phyloP scores from a whole-genome alignment of 2,329 filamentous ascomycete genomes.

The Pyrenophora tritici-repentis region DNA sequence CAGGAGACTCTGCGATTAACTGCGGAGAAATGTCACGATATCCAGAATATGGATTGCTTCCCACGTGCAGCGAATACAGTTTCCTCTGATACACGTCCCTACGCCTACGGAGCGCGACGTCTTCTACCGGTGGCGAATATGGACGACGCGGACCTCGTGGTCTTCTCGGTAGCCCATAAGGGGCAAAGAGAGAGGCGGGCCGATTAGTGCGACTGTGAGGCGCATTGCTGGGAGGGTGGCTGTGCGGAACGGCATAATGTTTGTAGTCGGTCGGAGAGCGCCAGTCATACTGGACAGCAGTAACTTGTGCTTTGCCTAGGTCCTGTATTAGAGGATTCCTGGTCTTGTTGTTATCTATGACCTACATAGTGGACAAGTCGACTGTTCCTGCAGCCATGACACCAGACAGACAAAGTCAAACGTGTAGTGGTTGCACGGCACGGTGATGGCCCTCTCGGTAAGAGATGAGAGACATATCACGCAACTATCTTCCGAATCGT shows the following conservation, averaged over 20 bases:
- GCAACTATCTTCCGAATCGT: constrained; percentile 55
- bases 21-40: constrained; percentile 75
- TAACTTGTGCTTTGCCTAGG: constrained; percentile 58
- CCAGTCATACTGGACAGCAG: constrained; percentile 69
- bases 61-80: constrained; percentile 80
- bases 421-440: constrained; percentile 77
- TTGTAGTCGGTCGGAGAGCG: constrained; percentile 59
- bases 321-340: not conserved
- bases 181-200: constrained; percentile 17
- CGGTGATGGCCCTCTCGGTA: constrained; percentile 70
- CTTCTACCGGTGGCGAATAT: constrained; percentile 34
- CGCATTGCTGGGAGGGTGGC: constrained; percentile 15
- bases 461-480: constrained; percentile 85
- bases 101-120: constrained; percentile 62
- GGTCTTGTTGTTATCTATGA: constrained; percentile 6
- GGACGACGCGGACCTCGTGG: constrained; percentile 23
- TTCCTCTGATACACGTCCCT: constrained; percentile 73
- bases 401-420: constrained; percentile 87
- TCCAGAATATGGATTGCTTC: constrained; percentile 75
- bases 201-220: not conserved
- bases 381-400: constrained; percentile 76
- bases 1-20: constrained; percentile 65
- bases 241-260: constrained; percentile 59
- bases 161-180: constrained; percentile 24
- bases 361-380: constrained; percentile 82